These are phyloP conservation scores for Scheffersomyces amazonensis DNA, from an alignment of 805 yeast species.

Conservation along the genomic window DNA sequence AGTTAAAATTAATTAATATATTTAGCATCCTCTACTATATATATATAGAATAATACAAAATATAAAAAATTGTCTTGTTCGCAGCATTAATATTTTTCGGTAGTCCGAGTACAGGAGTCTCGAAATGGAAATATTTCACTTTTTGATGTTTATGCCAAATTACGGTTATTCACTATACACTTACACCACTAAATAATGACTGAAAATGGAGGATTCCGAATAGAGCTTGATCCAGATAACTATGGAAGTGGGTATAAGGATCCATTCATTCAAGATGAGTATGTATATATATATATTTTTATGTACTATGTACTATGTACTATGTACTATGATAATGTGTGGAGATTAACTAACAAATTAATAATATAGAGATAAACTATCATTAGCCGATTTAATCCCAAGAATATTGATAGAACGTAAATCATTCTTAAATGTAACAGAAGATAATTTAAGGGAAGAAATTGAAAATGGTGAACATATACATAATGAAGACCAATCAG, in stretches of 20 bases:
- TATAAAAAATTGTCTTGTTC: too few species aligned
- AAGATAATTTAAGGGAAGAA: slow-evolving; percentile 49
- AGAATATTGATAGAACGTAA: slow-evolving; percentile 58
- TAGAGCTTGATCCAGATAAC: not conserved
- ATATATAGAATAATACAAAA: too few species aligned
- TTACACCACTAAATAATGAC: not conserved
- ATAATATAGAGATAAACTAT: slow-evolving; percentile 33
- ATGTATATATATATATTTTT: slow-evolving; percentile 12
- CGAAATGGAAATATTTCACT: too few species aligned
- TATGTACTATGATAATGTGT: not conserved
- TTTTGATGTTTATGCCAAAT: too few species aligned
- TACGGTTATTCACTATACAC: too few species aligned
- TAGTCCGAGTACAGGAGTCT: too few species aligned
- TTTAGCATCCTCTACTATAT: too few species aligned
- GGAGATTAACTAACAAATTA: not conserved
- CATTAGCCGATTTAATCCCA: slow-evolving; percentile 56
- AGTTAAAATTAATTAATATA: too few species aligned
- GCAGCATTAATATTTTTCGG: too few species aligned
- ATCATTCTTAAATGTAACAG: slow-evolving; percentile 57
- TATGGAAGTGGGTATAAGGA: slow-evolving; percentile 30
- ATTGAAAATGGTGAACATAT: slow-evolving; percentile 21
- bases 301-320: not conserved
- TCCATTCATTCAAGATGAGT: slow-evolving; percentile 40
- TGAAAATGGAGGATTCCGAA: not conserved
- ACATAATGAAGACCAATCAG: not conserved